Evolutionary conservation across 305 asterid genomes (phyloP), one percentile per base, ranked within the genome.

Genomic region (Ilex paraguariensis): DNA sequence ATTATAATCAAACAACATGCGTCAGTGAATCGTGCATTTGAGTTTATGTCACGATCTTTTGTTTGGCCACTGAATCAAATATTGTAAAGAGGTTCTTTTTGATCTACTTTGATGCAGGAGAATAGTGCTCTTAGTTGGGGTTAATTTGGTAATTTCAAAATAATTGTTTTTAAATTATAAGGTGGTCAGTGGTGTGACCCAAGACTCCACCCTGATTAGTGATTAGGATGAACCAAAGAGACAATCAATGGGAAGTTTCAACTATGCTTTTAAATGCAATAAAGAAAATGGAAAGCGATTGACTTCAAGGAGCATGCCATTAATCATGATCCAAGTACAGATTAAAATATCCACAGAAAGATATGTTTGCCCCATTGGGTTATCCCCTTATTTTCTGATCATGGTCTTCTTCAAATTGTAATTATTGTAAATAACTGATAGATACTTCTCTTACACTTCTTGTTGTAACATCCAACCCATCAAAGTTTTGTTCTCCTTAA

Each of bases 291-390:
- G 50, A 68, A 59, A 71, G 56, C 46, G 30, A 72, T 69, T 66
- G 75, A 67, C 75, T 72, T 72, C 61, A 61, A 64, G 45, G 48
- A 62, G 64, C 60, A 58, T 66, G 59, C 70, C 73, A 68, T 68
- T 68, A 31, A 68, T 65, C 74, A 77, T 73, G 66, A 68, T 33
- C 33, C 36, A 54, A 28, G 57, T 10, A 36, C 63, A 17, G 54
- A 63, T 48, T 73, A 63, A 57, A 65, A 52, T 62, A 57, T 56
- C 28, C 36, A 9, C 58, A 54, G 33, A 14, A 32, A 61, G 17
- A 62, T 60, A 31, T 11, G 59, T 39, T 64, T 42, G 66, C 42
- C 62, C 57, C 69, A 71, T 50, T 42, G 57, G 11, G 36, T 51
- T 30, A 28, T 58, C 63, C 73, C 13, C 55, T 59, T 32, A 59